Evolutionary conservation across 345 rosid genomes (phyloP).

Genomic region (Conringia planisiliqua): DNA sequence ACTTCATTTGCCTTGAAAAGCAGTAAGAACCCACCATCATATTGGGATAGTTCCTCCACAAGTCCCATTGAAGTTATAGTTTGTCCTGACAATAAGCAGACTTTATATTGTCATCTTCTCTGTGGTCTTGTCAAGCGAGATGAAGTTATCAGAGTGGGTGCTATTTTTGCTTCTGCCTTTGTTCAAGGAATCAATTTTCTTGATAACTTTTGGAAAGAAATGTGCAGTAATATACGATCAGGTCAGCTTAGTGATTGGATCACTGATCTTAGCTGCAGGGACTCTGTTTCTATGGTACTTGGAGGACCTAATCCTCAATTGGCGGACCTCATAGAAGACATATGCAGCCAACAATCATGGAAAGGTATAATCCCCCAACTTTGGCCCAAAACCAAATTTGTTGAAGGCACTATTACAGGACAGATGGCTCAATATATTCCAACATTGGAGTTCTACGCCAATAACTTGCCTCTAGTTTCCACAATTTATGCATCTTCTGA

Average conservation of each 20-base stretch:
- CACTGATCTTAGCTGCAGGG: conserved; percentile 46
- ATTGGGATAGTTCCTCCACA: conserved; percentile 38
- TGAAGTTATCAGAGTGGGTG: conserved; percentile 41
- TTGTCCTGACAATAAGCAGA: conserved; percentile 63
- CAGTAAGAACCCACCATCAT: conserved; percentile 40
- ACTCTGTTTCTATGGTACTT: conserved; percentile 34
- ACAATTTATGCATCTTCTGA: conserved; percentile 59
- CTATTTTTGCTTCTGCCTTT: conserved; percentile 52
- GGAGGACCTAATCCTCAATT: conserved; percentile 37
- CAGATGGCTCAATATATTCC: conserved; percentile 70
- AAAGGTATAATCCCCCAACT: conserved; percentile 59
- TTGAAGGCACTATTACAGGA: conserved; percentile 58
- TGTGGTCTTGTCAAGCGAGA: conserved; percentile 53
- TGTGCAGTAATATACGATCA: conserved; percentile 46
- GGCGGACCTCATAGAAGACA: conserved; percentile 40
- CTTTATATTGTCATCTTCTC: conserved; percentile 64
- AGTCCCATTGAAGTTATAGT: conserved; percentile 58
- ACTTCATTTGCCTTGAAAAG: conserved; percentile 34
- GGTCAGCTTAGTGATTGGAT: conserved; percentile 61
- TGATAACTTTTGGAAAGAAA: conserved; percentile 53
- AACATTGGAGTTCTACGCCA: conserved; percentile 54
- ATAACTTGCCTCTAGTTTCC: conserved; percentile 56
- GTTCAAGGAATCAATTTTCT: conserved; percentile 58
- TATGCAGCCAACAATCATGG: conserved; percentile 50
- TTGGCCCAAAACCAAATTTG: conserved; percentile 61